Evolutionary conservation across 2,329 filamentous ascomycete species (phyloP), one percentile per base, ranked within the genome.

Genomic region (Cladosporium phlei): DNA sequence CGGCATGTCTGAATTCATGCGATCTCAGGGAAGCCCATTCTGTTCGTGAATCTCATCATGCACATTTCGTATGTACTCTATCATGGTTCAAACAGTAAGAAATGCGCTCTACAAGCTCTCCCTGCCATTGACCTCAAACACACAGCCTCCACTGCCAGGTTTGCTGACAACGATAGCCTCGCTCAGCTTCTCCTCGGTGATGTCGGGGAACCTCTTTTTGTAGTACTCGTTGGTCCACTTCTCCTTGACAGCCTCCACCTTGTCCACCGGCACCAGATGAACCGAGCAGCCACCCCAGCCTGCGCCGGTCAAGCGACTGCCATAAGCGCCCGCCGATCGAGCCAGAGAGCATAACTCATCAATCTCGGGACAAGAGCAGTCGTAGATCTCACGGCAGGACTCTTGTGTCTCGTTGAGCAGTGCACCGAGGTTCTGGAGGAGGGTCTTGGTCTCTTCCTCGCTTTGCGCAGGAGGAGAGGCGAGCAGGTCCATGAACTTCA

Each of bases 231-330:
- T 77, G 59, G 86, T 80, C 77, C 93, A 82, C 4, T 87, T 87
- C 59, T 79, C 75, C 65, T 79, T 88, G 17, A 98, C 86, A 20
- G 73, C 79, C 4, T 84, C 82, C 0, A 96, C 85, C 67, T 85
- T 91, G 59, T 88, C 79, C 48, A 82, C 86, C 0, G 91, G 86
- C 43, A 97, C 85, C 48, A 98, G 77, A 70, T 98, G 93, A 48
- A 98, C 91, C 51, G 82, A 93, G 70, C 93, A 97, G 2, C 93
- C 93, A 52, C 93, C 93, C 93, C 93, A 98, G 3, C 93, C 93
- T 1, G 93, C 93, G 29, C 93, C 93, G 0, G 91, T 97, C 57
- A 96, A 70, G 20, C 91, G 76, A 57, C 86, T 89, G 21, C 91
- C 93, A 63, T 88, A 89, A 14, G 86, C 81, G 2, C 93, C 93